Conservation (phyloP, 2,329 filamentous ascomycete genomes). For the Trichoderma oligosporum region DNA sequence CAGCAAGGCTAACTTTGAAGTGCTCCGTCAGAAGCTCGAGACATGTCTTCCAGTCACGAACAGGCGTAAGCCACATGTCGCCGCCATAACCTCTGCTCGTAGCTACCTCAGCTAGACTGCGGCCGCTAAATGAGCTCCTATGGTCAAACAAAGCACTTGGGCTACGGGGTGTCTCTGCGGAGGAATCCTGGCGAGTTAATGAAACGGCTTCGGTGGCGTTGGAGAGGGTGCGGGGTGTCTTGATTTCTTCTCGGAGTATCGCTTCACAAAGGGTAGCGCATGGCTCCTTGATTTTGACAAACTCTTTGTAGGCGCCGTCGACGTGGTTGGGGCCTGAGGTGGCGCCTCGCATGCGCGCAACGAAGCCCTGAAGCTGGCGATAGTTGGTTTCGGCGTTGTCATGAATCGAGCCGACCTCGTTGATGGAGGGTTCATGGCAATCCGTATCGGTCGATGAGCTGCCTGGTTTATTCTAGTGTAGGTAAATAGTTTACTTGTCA, state of each 20-base stretch:
- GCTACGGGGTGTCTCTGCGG: slow-evolving; percentile 32
- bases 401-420: slow-evolving; percentile 27
- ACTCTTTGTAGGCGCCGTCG: slow-evolving; percentile 44
- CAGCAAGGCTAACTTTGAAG: slow-evolving; percentile 39
- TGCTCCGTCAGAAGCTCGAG: slow-evolving; percentile 42
- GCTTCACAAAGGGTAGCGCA: slow-evolving; percentile 40
- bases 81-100: slow-evolving; percentile 26
- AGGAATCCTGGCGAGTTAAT: slow-evolving; percentile 29
- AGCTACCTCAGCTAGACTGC: slow-evolving; percentile 34
- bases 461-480: slow-evolving; percentile 15
- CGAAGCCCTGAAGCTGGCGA: slow-evolving; percentile 35
- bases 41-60: slow-evolving; percentile 44
- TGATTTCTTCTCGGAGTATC: slow-evolving; percentile 41
- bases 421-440: slow-evolving; percentile 29
- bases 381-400: slow-evolving; percentile 33
- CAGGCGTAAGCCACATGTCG: slow-evolving; percentile 37
- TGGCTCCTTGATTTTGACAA: slow-evolving; percentile 40
- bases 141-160: slow-evolving; percentile 32
- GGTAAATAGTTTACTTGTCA: too few species aligned
- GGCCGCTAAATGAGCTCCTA: slow-evolving; percentile 38
- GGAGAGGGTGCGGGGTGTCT: slow-evolving; percentile 24
- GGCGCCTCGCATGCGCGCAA: slow-evolving; percentile 36
- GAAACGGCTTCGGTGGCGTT: slow-evolving; percentile 26
- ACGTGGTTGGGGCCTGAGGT: slow-evolving; percentile 36
- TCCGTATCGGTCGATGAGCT: slow-evolving; percentile 25